A percentile compares a stretch with the other conserved stretches of the same genome.
phyloP scores from a whole-genome alignment of 192 early-diverging fungal species.

The Linnemannia schmuckeri region DNA sequence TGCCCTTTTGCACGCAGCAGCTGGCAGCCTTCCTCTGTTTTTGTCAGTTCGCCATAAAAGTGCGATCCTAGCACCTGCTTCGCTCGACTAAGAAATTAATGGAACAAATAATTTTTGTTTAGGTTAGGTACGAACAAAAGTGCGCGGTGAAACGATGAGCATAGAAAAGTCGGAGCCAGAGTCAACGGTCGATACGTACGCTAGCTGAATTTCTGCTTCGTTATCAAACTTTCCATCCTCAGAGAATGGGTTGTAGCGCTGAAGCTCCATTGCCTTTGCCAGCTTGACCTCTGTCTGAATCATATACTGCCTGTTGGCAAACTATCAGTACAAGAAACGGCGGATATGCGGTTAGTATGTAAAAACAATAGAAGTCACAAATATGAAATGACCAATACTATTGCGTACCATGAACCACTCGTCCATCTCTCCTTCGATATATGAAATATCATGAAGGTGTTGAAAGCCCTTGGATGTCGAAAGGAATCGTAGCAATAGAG shows the following conservation, averaged over 20 bases:
- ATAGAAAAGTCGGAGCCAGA: neutral
- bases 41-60: constrained; percentile 85
- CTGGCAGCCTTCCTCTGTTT: constrained; percentile 80
- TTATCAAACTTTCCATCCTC: constrained; percentile 53
- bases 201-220: constrained; percentile 31
- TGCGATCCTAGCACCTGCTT: constrained; percentile 67
- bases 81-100: constrained; percentile 18
- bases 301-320: constrained; percentile 56
- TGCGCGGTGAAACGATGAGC: neutral
- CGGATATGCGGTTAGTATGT: neutral
- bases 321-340: constrained; percentile 49
- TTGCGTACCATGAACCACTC: constrained; percentile 83
- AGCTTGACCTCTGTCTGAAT: constrained; percentile 53
- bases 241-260: constrained; percentile 49
- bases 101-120: too few relatives aligned
- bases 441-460: constrained; percentile 78
- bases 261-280: constrained; percentile 49
- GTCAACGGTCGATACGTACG: constrained; percentile 6
- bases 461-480: constrained; percentile 79
- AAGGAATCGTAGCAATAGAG: constrained; percentile 77
- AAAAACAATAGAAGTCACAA: neutral
- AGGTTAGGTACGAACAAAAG: too few relatives aligned
- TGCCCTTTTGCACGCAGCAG: constrained; percentile 75
- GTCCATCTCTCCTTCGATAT: constrained; percentile 81
- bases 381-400: neutral